Evolutionary conservation across 495 filamentous ascomycete species (phyloP).

Genomic region (Melanomma pulvis-pyrius): DNA sequence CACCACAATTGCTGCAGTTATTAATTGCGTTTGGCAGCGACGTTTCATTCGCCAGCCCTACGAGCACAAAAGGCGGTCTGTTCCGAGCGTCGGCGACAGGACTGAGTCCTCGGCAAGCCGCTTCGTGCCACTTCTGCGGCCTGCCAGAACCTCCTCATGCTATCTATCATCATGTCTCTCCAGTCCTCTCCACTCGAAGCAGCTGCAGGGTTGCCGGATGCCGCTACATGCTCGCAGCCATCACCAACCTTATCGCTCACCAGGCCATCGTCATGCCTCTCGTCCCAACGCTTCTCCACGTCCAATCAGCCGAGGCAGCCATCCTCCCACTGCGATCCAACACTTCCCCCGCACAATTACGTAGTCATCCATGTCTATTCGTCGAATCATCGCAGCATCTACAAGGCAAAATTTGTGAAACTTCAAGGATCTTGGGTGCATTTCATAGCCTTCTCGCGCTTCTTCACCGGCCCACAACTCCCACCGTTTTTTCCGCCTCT

Average conservation of each 20-base stretch:
- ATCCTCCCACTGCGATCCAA: not conserved
- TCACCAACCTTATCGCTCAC: not conserved
- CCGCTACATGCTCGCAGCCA: too few species aligned
- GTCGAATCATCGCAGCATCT: not conserved
- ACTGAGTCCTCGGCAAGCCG: not conserved
- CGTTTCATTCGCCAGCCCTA: not conserved
- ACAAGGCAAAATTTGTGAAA: not conserved
- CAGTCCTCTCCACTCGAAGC: too few species aligned
- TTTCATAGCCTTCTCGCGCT: not conserved
- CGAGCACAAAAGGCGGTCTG: not conserved
- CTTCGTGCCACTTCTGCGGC: not conserved
- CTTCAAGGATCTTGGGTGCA: not conserved
- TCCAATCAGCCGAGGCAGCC: not conserved
- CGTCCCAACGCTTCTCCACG: not conserved
- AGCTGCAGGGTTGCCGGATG: too few species aligned
- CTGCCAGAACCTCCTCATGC: not conserved
- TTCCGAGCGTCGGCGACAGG: not conserved
- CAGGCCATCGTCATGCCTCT: not conserved
- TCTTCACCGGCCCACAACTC: not conserved
- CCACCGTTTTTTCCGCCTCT: slow-evolving; percentile 3
- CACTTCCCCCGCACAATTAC: not conserved
- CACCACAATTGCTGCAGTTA: not conserved
- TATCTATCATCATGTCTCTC: too few species aligned
- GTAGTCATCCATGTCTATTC: not conserved
- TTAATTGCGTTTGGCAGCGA: not conserved